Conservation (phyloP, 257 asterid species). For the Solanum appendiculatum region DNA sequence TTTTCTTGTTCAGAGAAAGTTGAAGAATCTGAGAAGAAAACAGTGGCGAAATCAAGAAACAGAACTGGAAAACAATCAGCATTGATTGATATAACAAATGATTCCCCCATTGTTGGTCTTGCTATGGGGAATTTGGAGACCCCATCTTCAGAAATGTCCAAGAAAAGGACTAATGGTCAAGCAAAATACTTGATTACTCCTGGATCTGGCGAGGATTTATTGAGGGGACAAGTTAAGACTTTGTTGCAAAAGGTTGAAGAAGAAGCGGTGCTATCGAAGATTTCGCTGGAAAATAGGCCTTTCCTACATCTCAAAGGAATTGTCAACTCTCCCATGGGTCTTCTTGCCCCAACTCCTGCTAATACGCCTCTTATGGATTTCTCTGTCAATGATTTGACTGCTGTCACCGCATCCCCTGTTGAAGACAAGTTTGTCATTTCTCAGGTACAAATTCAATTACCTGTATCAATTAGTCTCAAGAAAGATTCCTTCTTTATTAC, state of each 20-base stretch:
- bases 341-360: conserved; percentile 80
- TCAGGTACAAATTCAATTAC: conserved; percentile 24
- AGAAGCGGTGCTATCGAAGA: conserved; percentile 55
- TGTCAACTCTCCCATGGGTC: conserved; percentile 41
- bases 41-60: conserved; percentile 25
- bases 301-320: conserved; percentile 37
- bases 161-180: conserved; percentile 30
- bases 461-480: not conserved
- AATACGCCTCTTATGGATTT: conserved; percentile 58
- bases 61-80: conserved; percentile 49
- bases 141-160: conserved; percentile 72
- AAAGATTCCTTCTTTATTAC: not conserved
- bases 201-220: conserved; percentile 85
- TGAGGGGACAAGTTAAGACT: conserved; percentile 89
- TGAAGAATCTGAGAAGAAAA: conserved; percentile 38
- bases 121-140: conserved; percentile 64
- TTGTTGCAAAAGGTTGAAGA: conserved; percentile 88
- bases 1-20: conserved; percentile 34
- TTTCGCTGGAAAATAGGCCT: conserved; percentile 31
- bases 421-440: conserved; percentile 33
- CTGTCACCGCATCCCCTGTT: conserved; percentile 23
- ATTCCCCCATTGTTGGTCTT: conserved; percentile 93
- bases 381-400: conserved; percentile 8
- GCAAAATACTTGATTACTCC: conserved; percentile 26
- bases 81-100: conserved; percentile 75